These are phyloP conservation scores for Thelonectria rubi DNA, from an alignment of 2,329 filamentous ascomycete species.

Conservation along the genomic window DNA sequence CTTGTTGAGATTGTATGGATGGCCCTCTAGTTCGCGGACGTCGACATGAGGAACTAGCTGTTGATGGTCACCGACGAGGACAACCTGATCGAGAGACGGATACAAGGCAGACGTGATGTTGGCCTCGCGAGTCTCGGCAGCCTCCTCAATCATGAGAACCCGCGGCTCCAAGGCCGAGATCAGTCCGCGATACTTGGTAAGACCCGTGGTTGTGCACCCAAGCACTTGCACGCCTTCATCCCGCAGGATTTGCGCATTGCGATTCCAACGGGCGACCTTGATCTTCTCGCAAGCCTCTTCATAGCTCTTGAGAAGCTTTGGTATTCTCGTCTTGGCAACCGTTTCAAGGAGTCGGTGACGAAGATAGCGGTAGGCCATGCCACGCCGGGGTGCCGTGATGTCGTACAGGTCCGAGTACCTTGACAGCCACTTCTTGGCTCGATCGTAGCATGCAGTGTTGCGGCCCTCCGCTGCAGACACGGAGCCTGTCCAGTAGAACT, in stretches of 20 bases:
- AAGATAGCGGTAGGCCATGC: conserved; percentile 72
- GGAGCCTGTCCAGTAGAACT: conserved; percentile 34
- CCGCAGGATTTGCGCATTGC: conserved; percentile 58
- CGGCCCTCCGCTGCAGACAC: conserved; percentile 17
- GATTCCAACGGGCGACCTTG: conserved; percentile 66
- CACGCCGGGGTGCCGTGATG: conserved; percentile 64
- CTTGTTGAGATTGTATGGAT: conserved; percentile 73
- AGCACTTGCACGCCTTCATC: conserved; percentile 60
- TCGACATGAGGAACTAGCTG: conserved; percentile 78
- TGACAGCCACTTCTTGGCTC: conserved; percentile 26
- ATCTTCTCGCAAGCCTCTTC: conserved; percentile 59
- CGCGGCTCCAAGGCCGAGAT: conserved; percentile 72
- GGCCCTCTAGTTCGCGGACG: conserved; percentile 63
- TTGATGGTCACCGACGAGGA: conserved; percentile 79
- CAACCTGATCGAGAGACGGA: conserved; percentile 61
- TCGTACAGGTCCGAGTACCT: conserved; percentile 64
- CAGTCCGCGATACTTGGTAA: conserved; percentile 81
- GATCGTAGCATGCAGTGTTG: conserved; percentile 23
- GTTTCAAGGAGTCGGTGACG: conserved; percentile 62
- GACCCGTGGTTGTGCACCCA: conserved; percentile 77
- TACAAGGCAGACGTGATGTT: conserved; percentile 63
- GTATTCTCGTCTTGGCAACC: conserved; percentile 56
- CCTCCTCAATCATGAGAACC: conserved; percentile 80
- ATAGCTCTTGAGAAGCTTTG: conserved; percentile 60
- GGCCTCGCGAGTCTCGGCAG: conserved; percentile 78